A percentile compares a stretch with the other conserved stretches of the same genome.
These are phyloP conservation scores for Groenewaldozyma auringiensis DNA, from an alignment of 1,139 yeast genomes.

Conservation along the genomic window DNA sequence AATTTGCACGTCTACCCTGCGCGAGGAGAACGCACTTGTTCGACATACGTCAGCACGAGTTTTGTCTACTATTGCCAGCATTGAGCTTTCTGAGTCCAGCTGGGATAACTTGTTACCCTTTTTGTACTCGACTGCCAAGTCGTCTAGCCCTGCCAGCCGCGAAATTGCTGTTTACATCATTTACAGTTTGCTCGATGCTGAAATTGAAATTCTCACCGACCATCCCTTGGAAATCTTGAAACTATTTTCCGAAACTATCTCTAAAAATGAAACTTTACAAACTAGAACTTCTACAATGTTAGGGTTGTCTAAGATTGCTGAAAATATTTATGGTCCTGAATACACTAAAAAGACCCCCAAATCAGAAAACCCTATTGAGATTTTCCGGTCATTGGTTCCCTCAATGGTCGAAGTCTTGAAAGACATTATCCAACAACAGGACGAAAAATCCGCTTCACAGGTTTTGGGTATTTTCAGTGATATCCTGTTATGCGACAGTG, in stretches of 20 bases:
- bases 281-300: constrained; percentile 78
- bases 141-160: constrained; percentile 54
- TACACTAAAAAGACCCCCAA: constrained; percentile 11
- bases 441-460: constrained; percentile 62
- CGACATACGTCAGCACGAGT: constrained; percentile 89
- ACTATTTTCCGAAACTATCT: constrained; percentile 58
- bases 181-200: constrained; percentile 65
- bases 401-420: constrained; percentile 74
- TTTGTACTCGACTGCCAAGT: constrained; percentile 57
- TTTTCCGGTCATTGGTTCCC: constrained; percentile 67
- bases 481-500: constrained; percentile 66
- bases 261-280: constrained; percentile 56
- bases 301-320: constrained; percentile 72
- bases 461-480: constrained; percentile 83
- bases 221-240: constrained; percentile 62
- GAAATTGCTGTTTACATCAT: constrained; percentile 82
- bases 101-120: constrained; percentile 78
- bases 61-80: constrained; percentile 74
- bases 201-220: constrained; percentile 52
- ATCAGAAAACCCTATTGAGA: constrained; percentile 43
- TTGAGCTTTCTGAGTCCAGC: constrained; percentile 55
- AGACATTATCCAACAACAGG: constrained; percentile 63
- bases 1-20: constrained; percentile 61
- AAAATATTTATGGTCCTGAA: constrained; percentile 46
- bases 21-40: constrained; percentile 56